Evolutionary conservation across 78 protist genomes (phyloP).

Genomic region (Tieghemostelium lacteum): DNA sequence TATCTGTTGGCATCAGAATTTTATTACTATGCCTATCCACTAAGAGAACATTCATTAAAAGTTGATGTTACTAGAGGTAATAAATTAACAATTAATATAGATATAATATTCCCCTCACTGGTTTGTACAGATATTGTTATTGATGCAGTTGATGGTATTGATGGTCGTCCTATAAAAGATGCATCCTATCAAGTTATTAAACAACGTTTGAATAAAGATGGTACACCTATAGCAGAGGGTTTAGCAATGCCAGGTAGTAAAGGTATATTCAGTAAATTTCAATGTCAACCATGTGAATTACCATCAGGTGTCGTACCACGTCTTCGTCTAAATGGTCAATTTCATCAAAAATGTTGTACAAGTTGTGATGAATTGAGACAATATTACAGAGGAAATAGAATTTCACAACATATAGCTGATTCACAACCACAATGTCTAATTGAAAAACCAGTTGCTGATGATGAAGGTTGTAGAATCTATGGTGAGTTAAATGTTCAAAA

Average conservation of each 20-base stretch:
- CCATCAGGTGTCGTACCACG: background rate
- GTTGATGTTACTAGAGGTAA: conserved; percentile 60
- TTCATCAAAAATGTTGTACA: conserved; percentile 37
- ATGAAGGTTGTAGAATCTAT: conserved; percentile 68
- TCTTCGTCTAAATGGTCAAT: background rate
- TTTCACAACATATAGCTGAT: conserved; percentile 60
- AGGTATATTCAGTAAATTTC: conserved; percentile 23
- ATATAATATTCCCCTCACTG: conserved; percentile 44
- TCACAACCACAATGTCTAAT: conserved; percentile 49
- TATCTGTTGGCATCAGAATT: conserved; percentile 46
- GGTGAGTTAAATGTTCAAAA: conserved; percentile 60
- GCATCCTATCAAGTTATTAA: conserved; percentile 53
- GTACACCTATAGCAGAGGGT: conserved; percentile 32
- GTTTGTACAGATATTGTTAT: conserved; percentile 59
- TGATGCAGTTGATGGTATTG: conserved; percentile 62
- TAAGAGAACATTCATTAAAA: conserved; percentile 52
- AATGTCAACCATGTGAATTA: conserved; percentile 7
- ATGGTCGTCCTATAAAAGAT: conserved; percentile 65
- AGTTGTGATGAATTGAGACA: conserved; percentile 40
- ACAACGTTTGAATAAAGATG: conserved; percentile 30
- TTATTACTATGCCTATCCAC: conserved; percentile 59
- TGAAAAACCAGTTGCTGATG: conserved; percentile 36
- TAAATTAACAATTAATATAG: conserved; percentile 46
- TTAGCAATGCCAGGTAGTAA: conserved; percentile 23
- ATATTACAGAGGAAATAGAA: conserved; percentile 37